Conservation (phyloP, 768 basidiomycete genomes). For the Tricholoma terreum region DNA sequence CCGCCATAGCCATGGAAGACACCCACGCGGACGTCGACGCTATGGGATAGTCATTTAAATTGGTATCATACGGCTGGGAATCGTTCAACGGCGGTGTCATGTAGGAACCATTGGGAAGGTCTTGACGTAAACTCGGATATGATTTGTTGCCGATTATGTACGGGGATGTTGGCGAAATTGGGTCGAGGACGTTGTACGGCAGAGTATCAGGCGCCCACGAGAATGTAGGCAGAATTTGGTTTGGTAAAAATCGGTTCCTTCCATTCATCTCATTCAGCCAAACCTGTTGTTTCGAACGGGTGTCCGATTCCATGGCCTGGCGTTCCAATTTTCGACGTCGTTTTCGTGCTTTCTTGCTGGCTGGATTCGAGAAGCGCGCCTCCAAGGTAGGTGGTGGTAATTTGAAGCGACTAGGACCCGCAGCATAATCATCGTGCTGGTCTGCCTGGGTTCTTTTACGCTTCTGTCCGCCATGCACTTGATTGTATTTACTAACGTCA, state of each 20-base stretch:
- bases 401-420: conserved; percentile 9
- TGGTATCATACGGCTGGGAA: conserved; percentile 9
- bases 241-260: conserved; percentile 2
- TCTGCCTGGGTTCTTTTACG: conserved; percentile 11
- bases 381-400: conserved; percentile 2
- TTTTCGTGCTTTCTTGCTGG: conserved; percentile 40
- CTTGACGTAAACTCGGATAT: neutral
- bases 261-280: conserved; percentile 6
- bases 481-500: neutral
- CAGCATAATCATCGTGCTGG: neutral
- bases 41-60: neutral
- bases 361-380: neutral
- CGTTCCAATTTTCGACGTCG: conserved; percentile 35
- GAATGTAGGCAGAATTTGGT: neutral
- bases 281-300: conserved; percentile 10
- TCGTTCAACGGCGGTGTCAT: conserved; percentile 3
- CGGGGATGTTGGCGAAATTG: neutral
- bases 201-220: neutral
- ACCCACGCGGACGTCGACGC: conserved; percentile 34
- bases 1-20: conserved; percentile 40
- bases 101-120: conserved; percentile 8
- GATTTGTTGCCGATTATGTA: neutral
- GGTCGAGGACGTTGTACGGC: neutral
- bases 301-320: conserved; percentile 26
- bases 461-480: conserved; percentile 9